A percentile compares a stretch with the other conserved stretches of the same genome.
These are phyloP conservation scores for Talaromyces sp. DNA, from an alignment of 2,329 filamentous ascomycete genomes.

Conservation along the genomic window DNA sequence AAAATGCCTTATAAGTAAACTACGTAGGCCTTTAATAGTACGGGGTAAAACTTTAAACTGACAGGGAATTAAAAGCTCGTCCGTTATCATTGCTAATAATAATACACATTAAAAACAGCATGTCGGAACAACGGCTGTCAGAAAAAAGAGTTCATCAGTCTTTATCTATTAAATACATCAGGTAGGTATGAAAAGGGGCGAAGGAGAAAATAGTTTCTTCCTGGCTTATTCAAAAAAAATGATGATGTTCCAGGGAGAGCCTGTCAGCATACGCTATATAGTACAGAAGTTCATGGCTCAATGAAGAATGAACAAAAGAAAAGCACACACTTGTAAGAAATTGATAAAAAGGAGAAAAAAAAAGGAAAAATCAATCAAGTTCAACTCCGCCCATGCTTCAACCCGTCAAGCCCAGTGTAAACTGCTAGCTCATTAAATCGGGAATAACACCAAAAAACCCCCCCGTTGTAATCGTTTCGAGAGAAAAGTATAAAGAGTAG, in stretches of 20 bases:
- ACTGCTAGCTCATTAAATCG: neutral
- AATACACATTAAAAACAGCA: neutral
- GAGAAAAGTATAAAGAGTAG: neutral
- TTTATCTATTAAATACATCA: neutral
- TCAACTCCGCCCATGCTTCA: neutral
- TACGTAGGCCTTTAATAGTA: no score
- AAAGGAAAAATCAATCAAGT: neutral
- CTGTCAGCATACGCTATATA: neutral
- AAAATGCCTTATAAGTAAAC: no score
- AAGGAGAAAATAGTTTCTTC: neutral
- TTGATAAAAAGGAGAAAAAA: neutral
- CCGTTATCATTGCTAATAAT: neutral
- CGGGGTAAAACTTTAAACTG: no score
- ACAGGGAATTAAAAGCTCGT: no score
- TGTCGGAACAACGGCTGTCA: neutral
- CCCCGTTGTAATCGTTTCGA: neutral
- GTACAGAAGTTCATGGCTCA: neutral
- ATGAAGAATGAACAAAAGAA: slow-evolving; percentile 7
- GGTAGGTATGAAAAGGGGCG: neutral
- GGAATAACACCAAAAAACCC: neutral
- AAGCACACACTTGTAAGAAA: neutral
- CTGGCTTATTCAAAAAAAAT: slow-evolving; percentile 1
- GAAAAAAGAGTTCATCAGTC: neutral
- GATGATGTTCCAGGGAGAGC: neutral
- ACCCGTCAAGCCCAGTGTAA: neutral